Percentiles rank a stretch among this genome's conserved stretches.
These are phyloP conservation scores for Microascus cirrosus DNA, from an alignment of 2,329 filamentous ascomycete species.

Conservation along the genomic window DNA sequence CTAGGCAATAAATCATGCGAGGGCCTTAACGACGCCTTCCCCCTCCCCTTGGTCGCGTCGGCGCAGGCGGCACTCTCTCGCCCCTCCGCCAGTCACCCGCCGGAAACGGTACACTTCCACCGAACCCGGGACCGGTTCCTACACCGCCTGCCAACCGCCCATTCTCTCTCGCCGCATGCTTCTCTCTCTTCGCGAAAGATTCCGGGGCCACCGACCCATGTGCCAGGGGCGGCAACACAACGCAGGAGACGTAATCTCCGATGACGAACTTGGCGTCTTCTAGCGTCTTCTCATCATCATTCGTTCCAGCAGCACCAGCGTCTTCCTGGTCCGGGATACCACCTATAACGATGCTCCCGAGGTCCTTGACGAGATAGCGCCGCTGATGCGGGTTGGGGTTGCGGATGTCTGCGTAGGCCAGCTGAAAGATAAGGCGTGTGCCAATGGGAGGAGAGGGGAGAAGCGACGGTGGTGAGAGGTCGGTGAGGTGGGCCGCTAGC, in stretches of 20 bases:
- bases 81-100: constrained; percentile 57
- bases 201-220: constrained; percentile 64
- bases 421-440: constrained; percentile 75
- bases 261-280: constrained; percentile 72
- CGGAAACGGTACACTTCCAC: constrained; percentile 12
- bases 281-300: constrained; percentile 62
- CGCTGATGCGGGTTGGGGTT: constrained; percentile 21
- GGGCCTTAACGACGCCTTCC: not conserved
- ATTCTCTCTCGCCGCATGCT: constrained; percentile 17
- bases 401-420: constrained; percentile 69
- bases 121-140: constrained; percentile 13
- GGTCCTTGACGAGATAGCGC: constrained; percentile 67
- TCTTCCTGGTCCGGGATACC: constrained; percentile 33
- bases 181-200: constrained; percentile 33
- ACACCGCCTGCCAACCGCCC: constrained; percentile 26
- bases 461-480: constrained; percentile 45
- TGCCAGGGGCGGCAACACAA: constrained; percentile 62
- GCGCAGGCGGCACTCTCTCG: constrained; percentile 46
- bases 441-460: constrained; percentile 67
- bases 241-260: constrained; percentile 79
- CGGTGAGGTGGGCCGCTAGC: constrained; percentile 65
- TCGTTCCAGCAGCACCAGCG: constrained; percentile 25
- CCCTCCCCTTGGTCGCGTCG: constrained; percentile 9
- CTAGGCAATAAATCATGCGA: not conserved
- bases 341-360: constrained; percentile 76